Base-by-base conservation (phyloP, 2,329 filamentous ascomycete species). In the Phialophora tarda region DNA sequence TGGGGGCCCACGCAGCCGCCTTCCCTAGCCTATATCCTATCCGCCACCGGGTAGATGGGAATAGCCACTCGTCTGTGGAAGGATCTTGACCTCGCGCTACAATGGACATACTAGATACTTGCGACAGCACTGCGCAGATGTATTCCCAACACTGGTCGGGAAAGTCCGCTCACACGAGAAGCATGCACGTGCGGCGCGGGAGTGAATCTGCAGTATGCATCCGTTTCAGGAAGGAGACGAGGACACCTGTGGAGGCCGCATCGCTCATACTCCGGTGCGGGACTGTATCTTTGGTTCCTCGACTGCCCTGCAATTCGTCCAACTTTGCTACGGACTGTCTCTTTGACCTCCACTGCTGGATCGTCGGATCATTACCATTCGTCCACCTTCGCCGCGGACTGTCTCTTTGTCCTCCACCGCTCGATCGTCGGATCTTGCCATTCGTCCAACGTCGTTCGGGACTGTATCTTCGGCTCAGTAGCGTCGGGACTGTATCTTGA, bases 401-500 rank as follows among this genome's bases (percentile, higher is more conserved):
- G 32, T 34, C 12, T 34, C 32, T 34, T 12, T n/a, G n/a, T n/a
- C 28, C 28, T 30, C 28, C 28, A 30, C 28, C 7, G 6, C 28
- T 8, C 4, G 28, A 30, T 30, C 28, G 28, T 30, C 28, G 6
- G 6, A 30, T 30, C 6, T 7, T 30, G 3, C 3, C 10, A 34
- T 34, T 34, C 32, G 32, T 34, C 32, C 32, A 34, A 1, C 32
- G 32, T 34, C 32, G 3, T 11, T 12, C 32, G 32, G 32, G 32
- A 34, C 32, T 34, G 32, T 34, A 34, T 34, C 32, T 34, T 12
- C 10, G 32, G 3, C 32, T 4, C 10, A 34, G 32, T 34, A 34
- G 32, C 10, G 32, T 34, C 32, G 32, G 32, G 32, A 34, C 32
- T 63, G 60, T 63, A 63, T 63, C 60, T 57, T 38, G 28, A 59